A percentile compares a stretch with the other conserved stretches of the same genome.
Conservation (phyloP, 1,139 yeast genomes). For the Kodamaea plutei region DNA sequence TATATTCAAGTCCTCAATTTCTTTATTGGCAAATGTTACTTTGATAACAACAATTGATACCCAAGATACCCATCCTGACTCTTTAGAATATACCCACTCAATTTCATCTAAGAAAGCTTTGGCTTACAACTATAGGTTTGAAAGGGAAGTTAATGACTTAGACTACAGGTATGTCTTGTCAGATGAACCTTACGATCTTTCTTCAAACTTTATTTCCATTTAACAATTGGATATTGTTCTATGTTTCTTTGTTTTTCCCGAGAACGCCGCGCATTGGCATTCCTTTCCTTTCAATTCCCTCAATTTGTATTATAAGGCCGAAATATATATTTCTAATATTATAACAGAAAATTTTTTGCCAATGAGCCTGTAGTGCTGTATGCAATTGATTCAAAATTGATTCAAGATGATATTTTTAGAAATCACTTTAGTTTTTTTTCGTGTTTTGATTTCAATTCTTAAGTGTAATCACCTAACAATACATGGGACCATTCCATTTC, state of each 20-base stretch:
- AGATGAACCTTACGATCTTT: slow-evolving; percentile 18
- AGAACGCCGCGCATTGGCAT: too few relatives aligned
- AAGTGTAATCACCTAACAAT: too few relatives aligned
- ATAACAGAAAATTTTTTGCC: too few relatives aligned
- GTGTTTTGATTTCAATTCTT: too few relatives aligned
- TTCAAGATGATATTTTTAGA: too few relatives aligned
- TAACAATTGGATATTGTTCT: slow-evolving; percentile 1
- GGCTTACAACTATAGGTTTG: too few relatives aligned
- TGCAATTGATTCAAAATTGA: too few relatives aligned
- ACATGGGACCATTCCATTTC: too few relatives aligned
- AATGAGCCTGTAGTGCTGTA: too few relatives aligned
- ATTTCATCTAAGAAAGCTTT: too few relatives aligned
- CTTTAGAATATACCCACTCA: background rate
- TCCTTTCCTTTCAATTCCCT: background rate
- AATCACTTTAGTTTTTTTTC: too few relatives aligned
- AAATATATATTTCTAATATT: background rate
- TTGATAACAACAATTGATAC: slow-evolving; percentile 17
- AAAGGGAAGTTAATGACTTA: slow-evolving; percentile 16
- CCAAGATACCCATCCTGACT: background rate
- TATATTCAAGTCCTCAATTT: slow-evolving; percentile 7
- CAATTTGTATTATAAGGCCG: background rate
- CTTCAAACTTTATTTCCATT: background rate
- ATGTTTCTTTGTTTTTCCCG: background rate
- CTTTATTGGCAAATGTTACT: slow-evolving; percentile 25
- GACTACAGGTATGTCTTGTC: slow-evolving; percentile 18